phyloP scores from a whole-genome alignment of 352 stramenopile genomes.

The Halophytophthora polymorphica region DNA sequence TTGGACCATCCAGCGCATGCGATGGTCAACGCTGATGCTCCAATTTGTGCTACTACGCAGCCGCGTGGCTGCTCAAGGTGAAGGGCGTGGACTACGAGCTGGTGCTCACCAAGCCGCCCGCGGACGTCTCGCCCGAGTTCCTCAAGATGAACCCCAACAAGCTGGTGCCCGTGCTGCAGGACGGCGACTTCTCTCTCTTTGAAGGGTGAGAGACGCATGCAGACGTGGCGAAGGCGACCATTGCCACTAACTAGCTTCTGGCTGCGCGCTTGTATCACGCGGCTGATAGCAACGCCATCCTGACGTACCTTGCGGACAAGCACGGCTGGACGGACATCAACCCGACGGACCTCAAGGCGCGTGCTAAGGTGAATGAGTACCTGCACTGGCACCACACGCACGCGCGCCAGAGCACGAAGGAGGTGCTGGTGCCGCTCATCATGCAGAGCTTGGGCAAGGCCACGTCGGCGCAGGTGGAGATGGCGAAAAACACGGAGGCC shows the following conservation, averaged over 20 bases:
- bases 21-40: not conserved
- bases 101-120: slow-evolving; percentile 19
- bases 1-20: not conserved
- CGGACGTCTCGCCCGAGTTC: slow-evolving; percentile 24
- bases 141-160: slow-evolving; percentile 37
- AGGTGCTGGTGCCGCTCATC: slow-evolving; percentile 38
- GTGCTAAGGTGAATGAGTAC: slow-evolving; percentile 62
- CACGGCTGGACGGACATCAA: slow-evolving; percentile 47
- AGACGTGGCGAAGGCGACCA: too few species aligned
- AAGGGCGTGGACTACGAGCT: slow-evolving; percentile 33
- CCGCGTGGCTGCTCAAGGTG: slow-evolving; percentile 32
- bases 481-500: slow-evolving; percentile 10
- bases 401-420: slow-evolving; percentile 37
- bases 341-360: slow-evolving; percentile 35
- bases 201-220: slow-evolving; percentile 20
- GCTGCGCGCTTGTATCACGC: too few species aligned
- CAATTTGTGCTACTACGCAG: slow-evolving; percentile 4
- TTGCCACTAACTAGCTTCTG: too few species aligned
- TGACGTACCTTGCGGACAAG: slow-evolving; percentile 51
- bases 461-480: slow-evolving; percentile 8
- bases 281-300: slow-evolving; percentile 33
- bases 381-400: slow-evolving; percentile 73
- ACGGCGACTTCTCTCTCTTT: slow-evolving; percentile 41
- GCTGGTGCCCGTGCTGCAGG: slow-evolving; percentile 33
- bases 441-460: slow-evolving; percentile 16